Base-by-base conservation (phyloP, 371 early-diverging fungal genomes). In the Mucor sp. region DNA sequence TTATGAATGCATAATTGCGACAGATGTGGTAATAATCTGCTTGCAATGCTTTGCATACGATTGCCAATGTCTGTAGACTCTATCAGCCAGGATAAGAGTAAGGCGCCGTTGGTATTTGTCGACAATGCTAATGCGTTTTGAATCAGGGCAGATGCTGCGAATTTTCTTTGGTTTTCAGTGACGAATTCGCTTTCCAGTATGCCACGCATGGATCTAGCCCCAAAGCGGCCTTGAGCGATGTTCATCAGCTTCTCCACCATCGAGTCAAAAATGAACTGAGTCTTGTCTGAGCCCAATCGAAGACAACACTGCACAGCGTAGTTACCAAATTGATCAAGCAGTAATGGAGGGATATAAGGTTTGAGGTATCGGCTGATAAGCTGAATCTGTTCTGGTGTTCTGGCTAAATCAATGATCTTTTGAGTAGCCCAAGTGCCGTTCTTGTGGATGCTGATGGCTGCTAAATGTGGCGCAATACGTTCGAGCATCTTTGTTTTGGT, bases 361-460 rank as follows among this genome's bases (percentile, higher is more conserved):
- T 77, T 78, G 30, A 94, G 71, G 39, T 87, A 80, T 14, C 60
- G 59, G 35, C 71, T 72, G 17, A 83, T 75, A 5, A 83, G 39
- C 3, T 73, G 70, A 43, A 90, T 87, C 74, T 93, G 89, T 33
- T 77, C 80, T 6, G 87, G 69, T 15, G 90, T 85, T 33, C 84
- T 84, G 1, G 92, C 92, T 6, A 83, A 80, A 63, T 94, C 95
- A 60, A 96, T 94, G 53, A 95, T 89, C 72, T 93, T 93, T 72
- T 96, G 96, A 60, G 94, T 89, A 0, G 93, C 95, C 96, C 96
- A 96, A 2, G 96, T 96, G 32, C 96, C 96, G 70, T 96, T 94
- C 79, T 96, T 96, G 50, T 95, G 96, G 41, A 94, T 81, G 58
- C 95, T 93, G 32, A 95, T 89, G 3, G 93, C 77, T 8, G 95